phyloP scores from a whole-genome alignment of 306 rosid genomes.

The Lablab purpureus region DNA sequence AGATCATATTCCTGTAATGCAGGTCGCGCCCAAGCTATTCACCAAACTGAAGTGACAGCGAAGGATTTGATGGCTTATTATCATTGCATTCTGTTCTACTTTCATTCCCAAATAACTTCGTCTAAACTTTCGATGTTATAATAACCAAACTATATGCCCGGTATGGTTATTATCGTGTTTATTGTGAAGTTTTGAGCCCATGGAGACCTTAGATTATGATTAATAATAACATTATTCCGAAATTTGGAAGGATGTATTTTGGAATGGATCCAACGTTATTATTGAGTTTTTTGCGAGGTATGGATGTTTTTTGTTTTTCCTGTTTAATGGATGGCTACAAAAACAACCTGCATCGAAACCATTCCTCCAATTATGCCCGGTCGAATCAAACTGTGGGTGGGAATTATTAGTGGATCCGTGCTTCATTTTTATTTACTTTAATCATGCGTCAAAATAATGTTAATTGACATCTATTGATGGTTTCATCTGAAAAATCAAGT shows the following conservation, averaged over 20 bases:
- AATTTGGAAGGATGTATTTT: conserved; percentile 34
- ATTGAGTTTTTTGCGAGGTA: conserved; percentile 10
- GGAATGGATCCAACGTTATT: background rate
- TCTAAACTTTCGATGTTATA: conserved; percentile 47
- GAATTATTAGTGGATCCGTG: background rate
- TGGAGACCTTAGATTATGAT: conserved; percentile 47
- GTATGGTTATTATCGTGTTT: conserved; percentile 39
- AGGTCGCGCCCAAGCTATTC: conserved; percentile 87
- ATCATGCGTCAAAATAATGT: too few species aligned
- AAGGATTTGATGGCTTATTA: conserved; percentile 36
- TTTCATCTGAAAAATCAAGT: too few species aligned
- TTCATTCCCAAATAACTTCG: conserved; percentile 40
- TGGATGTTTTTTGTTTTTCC: background rate
- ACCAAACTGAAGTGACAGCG: conserved; percentile 67
- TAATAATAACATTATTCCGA: conserved; percentile 54
- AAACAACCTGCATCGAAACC: background rate
- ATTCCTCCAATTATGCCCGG: background rate
- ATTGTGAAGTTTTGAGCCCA: conserved; percentile 49
- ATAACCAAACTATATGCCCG: conserved; percentile 39
- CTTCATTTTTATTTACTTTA: too few species aligned
- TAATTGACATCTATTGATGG: too few species aligned
- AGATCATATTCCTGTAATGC: conserved; percentile 49
- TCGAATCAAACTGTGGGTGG: background rate
- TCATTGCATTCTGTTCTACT: conserved; percentile 41
- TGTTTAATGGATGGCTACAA: background rate